Evolutionary conservation across 1,284 basidiomycete genomes (phyloP).

Genomic region (Austroboletus niveus): DNA sequence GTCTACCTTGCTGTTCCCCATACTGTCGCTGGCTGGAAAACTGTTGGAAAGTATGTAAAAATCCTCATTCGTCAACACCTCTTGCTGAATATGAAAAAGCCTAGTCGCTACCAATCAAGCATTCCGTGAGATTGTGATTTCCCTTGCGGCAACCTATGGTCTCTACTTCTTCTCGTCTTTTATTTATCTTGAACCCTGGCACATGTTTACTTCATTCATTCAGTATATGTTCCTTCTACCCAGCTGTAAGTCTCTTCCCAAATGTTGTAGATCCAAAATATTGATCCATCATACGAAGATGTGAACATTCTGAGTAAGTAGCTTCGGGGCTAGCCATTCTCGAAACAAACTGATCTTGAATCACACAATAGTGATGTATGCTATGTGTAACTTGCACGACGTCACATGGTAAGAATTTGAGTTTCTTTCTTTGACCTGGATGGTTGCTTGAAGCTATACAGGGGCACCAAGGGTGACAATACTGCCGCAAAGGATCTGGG

Average conservation of each 20-base stretch:
- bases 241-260: conserved; percentile 51
- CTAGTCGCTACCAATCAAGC: conserved; percentile 63
- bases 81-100: conserved; percentile 34
- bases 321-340: neutral
- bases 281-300: conserved; percentile 40
- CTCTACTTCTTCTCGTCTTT: conserved; percentile 85
- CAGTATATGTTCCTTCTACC: conserved; percentile 81
- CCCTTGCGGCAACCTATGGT: conserved; percentile 83
- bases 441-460: conserved; percentile 17
- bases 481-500: conserved; percentile 83
- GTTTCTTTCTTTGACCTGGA: neutral
- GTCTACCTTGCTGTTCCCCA: conserved; percentile 84
- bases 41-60: conserved; percentile 58
- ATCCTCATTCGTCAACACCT: neutral
- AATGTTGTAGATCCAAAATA: conserved; percentile 15
- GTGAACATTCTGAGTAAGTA: conserved; percentile 80
- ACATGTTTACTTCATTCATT: conserved; percentile 89
- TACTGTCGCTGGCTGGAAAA: conserved; percentile 66
- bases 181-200: conserved; percentile 90
- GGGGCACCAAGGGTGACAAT: conserved; percentile 92
- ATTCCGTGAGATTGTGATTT: conserved; percentile 80
- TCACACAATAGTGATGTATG: conserved; percentile 67
- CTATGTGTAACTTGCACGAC: conserved; percentile 89
- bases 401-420: conserved; percentile 64
- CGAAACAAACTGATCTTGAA: neutral